Base-by-base conservation (phyloP, 306 rosid species). In the Hippophae tibetana region DNA sequence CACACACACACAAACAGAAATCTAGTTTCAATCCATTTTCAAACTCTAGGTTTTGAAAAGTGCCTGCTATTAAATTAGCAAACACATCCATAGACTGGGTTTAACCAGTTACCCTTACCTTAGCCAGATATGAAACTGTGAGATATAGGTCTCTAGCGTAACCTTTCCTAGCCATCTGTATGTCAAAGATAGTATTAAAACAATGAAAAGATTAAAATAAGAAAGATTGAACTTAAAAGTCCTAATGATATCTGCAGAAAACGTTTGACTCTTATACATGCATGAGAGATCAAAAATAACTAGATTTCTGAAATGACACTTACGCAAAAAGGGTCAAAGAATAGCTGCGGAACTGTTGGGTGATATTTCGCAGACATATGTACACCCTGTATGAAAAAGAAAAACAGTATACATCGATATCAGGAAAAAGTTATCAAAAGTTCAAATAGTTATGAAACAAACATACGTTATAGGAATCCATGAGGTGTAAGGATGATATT, bases 101-200 rank as follows among this genome's bases (percentile, higher is more conserved):
- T 44, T 48, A 71, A 61, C 42, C 43, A 47, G 53, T 68, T 64
- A 8, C 10, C 47, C 50, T 27, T 89, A 90, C 99, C 99, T 88
- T 72, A 92, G 74, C 99, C 99, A 92, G 69, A 88, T 86, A 62
- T 92, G 99, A 81, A 92, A 74, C 71, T 92, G 99, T 50, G 94
- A 85, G 74, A 92, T 92, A 81, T 92, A 92, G 59, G 99, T 92
- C 76, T 88, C 99, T 72, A 92, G 78, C 5, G 99, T 87, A 57
- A 92, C 58, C 95, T 92, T 92, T 60, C 99, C 99, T 72, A 92
- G 95, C 99, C 99, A 92, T 66, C 99, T 92, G 77, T 46, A 69
- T 57, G 54, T 40, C 53, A 66, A 52, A 27, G 55, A 52, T 13
- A 12, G 38, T 8, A 43, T 59, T 27, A 18, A 9, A 56, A 12